Evolutionary conservation across 2,329 filamentous ascomycete genomes (phyloP).

Genomic region (Biscogniauxia sp.): DNA sequence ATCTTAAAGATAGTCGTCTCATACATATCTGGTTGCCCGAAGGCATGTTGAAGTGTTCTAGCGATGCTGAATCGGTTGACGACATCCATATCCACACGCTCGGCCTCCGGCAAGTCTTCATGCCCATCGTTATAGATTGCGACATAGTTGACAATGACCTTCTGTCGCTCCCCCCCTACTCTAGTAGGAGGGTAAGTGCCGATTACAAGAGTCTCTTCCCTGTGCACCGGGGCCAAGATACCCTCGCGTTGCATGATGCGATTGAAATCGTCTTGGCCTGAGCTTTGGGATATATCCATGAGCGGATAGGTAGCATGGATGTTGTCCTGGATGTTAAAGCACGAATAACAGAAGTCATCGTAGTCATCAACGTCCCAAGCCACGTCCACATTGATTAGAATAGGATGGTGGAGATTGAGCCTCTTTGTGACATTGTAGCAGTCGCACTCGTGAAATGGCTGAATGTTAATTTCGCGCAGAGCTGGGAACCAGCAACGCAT

Average conservation of each 20-base stretch:
- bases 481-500: conserved; percentile 11
- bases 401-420: not conserved
- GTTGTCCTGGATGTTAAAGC: not conserved
- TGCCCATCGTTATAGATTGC: not conserved
- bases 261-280: not conserved
- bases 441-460: conserved; percentile 5
- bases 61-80: too few relatives aligned
- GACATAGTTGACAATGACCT: not conserved
- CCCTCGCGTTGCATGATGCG: not conserved
- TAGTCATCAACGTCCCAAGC: not conserved
- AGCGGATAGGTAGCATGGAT: not conserved
- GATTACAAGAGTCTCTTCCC: not conserved
- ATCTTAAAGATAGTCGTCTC: too few relatives aligned
- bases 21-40: too few relatives aligned
- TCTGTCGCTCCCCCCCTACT: not conserved
- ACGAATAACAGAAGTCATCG: conserved; percentile 1
- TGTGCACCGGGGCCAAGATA: not conserved
- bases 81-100: too few relatives aligned
- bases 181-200: not conserved
- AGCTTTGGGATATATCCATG: not conserved
- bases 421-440: conserved; percentile 1
- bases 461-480: conserved; percentile 14
- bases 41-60: too few relatives aligned
- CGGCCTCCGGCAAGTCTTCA: too few relatives aligned
- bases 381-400: not conserved